phyloP scores from a whole-genome alignment of 2,329 filamentous ascomycete genomes.

The Aspergillus awamori region DNA sequence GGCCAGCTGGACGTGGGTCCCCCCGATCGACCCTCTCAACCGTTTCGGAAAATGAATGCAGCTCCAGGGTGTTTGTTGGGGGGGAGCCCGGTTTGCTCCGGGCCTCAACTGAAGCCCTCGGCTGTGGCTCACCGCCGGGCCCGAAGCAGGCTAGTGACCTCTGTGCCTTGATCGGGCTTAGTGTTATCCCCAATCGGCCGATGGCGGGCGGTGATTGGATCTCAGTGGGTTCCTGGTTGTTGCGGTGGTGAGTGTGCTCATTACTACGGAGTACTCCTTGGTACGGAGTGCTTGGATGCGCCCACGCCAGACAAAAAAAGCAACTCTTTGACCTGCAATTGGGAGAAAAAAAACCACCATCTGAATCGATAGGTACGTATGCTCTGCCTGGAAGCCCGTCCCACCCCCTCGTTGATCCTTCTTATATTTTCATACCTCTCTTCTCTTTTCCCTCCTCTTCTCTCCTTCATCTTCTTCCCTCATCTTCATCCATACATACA shows the following conservation, averaged over 20 bases:
- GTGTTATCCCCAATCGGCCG: background rate
- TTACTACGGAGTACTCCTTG: conserved; percentile 13
- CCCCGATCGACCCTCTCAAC: conserved; percentile 12
- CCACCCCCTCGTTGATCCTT: conserved; percentile 1
- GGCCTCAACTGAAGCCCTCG: conserved; percentile 24
- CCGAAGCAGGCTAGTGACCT: conserved; percentile 12
- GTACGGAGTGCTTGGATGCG: background rate
- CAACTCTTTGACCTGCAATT: conserved; percentile 3
- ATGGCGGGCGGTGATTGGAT: conserved; percentile 3
- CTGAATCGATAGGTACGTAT: background rate
- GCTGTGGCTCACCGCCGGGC: conserved; percentile 12
- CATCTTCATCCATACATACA: background rate
- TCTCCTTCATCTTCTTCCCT: background rate
- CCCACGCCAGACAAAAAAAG: background rate
- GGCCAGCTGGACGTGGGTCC: background rate
- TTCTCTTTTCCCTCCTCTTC: background rate
- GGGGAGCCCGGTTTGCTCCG: conserved; percentile 25
- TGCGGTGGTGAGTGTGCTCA: conserved; percentile 9
- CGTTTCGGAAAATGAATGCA: conserved; percentile 9
- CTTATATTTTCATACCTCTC: conserved; percentile 3
- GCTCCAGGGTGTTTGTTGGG: conserved; percentile 18
- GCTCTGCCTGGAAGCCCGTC: background rate
- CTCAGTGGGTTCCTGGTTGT: conserved; percentile 6
- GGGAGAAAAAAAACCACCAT: background rate
- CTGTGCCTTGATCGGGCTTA: conserved; percentile 3